Conservation (phyloP, 1,284 basidiomycete species). For the Ceratobasidium papillatum region DNA sequence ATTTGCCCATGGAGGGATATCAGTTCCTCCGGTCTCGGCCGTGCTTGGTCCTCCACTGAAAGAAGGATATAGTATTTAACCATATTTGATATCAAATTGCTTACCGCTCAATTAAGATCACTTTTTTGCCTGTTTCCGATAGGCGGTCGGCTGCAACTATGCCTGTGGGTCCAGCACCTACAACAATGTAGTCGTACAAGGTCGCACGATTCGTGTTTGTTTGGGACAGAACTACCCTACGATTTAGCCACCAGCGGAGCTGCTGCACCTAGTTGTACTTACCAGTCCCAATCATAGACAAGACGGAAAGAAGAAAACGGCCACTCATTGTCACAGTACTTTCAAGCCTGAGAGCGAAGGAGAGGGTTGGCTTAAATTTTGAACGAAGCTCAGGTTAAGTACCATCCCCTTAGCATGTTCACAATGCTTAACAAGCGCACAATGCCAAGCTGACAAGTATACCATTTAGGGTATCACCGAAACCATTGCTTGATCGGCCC, state of each 20-base stretch:
- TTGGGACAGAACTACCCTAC: background rate
- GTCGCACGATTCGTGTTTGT: too few relatives aligned
- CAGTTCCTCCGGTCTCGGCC: constrained; percentile 65
- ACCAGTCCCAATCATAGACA: background rate
- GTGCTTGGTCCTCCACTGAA: constrained; percentile 68
- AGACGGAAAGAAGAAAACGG: background rate
- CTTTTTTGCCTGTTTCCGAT: constrained; percentile 62
- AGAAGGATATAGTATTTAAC: constrained; percentile 45
- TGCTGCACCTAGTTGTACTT: background rate
- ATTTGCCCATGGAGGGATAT: constrained; percentile 62
- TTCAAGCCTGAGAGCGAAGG: background rate
- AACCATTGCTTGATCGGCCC: too few relatives aligned
- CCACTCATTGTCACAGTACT: background rate
- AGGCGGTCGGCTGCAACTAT: constrained; percentile 64
- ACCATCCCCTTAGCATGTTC: too few relatives aligned
- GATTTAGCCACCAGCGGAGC: constrained; percentile 50
- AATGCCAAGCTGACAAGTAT: too few relatives aligned
- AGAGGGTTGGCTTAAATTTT: too few relatives aligned
- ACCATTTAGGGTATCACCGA: too few relatives aligned
- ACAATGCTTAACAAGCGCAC: too few relatives aligned
- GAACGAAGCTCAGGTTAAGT: too few relatives aligned
- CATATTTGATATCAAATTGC: constrained; percentile 51
- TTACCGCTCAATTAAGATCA: constrained; percentile 36
- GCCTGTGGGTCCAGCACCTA: constrained; percentile 65
- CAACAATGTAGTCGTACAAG: constrained; percentile 57